phyloP scores from a whole-genome alignment of 192 early-diverging fungal species.

The Helicostylum pulchrum region DNA sequence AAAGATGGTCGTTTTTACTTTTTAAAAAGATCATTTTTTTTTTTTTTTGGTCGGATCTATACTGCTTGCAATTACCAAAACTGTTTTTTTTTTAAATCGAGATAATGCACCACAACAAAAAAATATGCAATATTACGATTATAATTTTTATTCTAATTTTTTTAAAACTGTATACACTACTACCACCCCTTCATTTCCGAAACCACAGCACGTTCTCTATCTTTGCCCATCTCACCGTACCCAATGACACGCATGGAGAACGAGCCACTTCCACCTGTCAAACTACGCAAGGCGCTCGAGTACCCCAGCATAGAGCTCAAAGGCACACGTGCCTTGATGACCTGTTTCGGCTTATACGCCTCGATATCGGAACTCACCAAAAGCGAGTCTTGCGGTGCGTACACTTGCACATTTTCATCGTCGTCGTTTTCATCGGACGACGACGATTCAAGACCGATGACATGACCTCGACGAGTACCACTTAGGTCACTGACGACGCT shows the following conservation, averaged over 20 bases:
- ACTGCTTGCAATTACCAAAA: too few species aligned
- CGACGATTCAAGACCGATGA: constrained; percentile 54
- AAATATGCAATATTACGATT: too few species aligned
- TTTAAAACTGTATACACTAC: neutral
- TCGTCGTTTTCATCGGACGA: constrained; percentile 36
- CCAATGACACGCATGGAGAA: constrained; percentile 84
- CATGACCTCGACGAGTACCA: constrained; percentile 69
- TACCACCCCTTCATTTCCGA: constrained; percentile 49
- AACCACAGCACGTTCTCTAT: constrained; percentile 69
- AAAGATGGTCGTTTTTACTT: too few species aligned
- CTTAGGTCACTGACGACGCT: constrained; percentile 77
- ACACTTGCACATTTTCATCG: constrained; percentile 30
- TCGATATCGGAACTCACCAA: constrained; percentile 10
- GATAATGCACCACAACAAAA: too few species aligned
- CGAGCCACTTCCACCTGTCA: constrained; percentile 81
- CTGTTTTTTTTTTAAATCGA: too few species aligned
- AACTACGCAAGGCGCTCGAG: constrained; percentile 70
- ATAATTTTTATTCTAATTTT: neutral
- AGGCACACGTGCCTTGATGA: constrained; percentile 67
- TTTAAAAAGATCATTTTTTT: too few species aligned
- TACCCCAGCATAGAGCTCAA: constrained; percentile 86
- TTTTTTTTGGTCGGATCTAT: too few species aligned
- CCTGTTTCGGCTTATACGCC: constrained; percentile 32
- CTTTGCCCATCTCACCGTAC: constrained; percentile 73
- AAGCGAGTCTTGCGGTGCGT: constrained; percentile 45